Conservation (phyloP, 2,329 filamentous ascomycete genomes). For the Hypoxylon sp. region DNA sequence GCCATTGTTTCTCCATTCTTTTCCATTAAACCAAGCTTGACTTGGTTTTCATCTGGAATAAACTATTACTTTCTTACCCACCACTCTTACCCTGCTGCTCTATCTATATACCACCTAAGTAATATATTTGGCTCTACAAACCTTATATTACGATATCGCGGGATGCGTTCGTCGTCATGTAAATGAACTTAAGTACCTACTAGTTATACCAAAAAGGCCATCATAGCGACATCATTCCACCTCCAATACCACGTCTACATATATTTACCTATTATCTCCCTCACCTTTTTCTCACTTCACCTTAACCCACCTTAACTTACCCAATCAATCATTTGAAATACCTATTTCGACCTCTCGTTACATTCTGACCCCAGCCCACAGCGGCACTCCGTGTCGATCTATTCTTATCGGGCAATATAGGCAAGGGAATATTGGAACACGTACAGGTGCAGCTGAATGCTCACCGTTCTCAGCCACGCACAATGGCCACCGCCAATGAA, state of each 20-base stretch:
- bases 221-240: slow-evolving; percentile 32
- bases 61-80: slow-evolving; percentile 4
- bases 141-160: too few relatives aligned
- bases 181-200: slow-evolving; percentile 1
- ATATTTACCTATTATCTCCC: slow-evolving; percentile 1
- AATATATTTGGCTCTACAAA: too few relatives aligned
- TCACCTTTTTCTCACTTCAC: slow-evolving; percentile 8
- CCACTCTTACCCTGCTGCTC: neutral
- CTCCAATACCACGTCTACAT: neutral
- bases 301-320: slow-evolving; percentile 10
- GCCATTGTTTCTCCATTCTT: too few relatives aligned
- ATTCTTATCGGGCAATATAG: too few relatives aligned
- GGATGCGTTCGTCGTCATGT: slow-evolving; percentile 1
- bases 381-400: slow-evolving; percentile 27
- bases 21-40: slow-evolving; percentile 1
- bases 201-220: slow-evolving; percentile 7
- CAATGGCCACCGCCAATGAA: slow-evolving; percentile 32
- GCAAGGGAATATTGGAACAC: slow-evolving; percentile 15
- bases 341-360: slow-evolving; percentile 11
- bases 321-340: slow-evolving; percentile 18
- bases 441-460: slow-evolving; percentile 23
- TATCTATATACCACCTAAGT: slow-evolving; percentile 1
- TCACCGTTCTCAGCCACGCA: slow-evolving; percentile 26
- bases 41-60: neutral
- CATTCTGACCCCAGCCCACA: slow-evolving; percentile 22